A percentile compares a stretch with the other conserved stretches of the same genome.
phyloP scores from a whole-genome alignment of 306 rosid genomes.

The Prunus padus region DNA sequence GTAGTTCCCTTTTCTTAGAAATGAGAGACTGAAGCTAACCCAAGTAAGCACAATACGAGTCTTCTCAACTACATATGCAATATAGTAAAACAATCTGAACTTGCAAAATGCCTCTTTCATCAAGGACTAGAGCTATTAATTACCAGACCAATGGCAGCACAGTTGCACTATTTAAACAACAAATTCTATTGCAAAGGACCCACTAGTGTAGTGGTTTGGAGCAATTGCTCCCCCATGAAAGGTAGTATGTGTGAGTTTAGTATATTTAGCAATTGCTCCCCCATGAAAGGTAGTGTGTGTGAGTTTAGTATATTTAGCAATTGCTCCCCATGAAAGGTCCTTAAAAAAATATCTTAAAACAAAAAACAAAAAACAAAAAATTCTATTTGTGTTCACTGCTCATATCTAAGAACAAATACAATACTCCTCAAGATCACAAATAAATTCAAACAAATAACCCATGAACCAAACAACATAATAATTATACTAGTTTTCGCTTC shows the following conservation, averaged over 20 bases:
- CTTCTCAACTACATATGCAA: not conserved
- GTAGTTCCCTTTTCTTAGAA: not conserved
- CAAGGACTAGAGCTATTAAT: not conserved
- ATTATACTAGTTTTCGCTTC: not conserved
- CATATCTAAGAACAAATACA: no score
- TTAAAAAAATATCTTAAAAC: no score
- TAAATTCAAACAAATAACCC: not conserved
- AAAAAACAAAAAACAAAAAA: no score
- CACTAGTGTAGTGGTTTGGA: no score
- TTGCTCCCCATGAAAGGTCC: no score
- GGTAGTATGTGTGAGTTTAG: no score
- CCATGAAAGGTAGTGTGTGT: no score
- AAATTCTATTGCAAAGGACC: no score
- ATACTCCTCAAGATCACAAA: not conserved
- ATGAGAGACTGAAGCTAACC: not conserved
- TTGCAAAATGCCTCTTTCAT: not conserved
- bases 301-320: no score
- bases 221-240: no score
- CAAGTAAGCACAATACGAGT: not conserved
- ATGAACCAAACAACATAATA: not conserved
- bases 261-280: no score
- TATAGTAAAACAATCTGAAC: not conserved
- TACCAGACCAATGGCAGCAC: conserved; percentile 10
- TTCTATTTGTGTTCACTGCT: no score
- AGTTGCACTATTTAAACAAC: not conserved